Percentiles rank a stretch among this genome's conserved stretches.
phyloP scores from a whole-genome alignment of 2,329 filamentous ascomycete genomes.

The Colletotrichum cuscutae region DNA sequence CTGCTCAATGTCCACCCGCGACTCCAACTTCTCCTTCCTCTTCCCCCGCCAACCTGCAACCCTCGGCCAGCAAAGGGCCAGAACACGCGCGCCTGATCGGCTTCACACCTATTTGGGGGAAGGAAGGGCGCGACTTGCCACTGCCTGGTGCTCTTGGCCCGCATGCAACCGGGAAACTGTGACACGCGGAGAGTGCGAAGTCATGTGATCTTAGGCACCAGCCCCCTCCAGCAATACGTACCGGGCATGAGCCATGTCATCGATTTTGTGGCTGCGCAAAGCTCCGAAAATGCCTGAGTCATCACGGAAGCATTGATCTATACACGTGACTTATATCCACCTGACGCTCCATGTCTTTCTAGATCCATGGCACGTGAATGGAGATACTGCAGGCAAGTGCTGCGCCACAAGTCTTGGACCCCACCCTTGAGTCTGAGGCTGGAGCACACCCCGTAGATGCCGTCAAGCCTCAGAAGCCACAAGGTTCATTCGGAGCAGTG shows the following conservation, averaged over 20 bases:
- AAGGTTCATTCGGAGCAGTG: no score
- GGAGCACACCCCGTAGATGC: no score
- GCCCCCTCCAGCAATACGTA: slow-evolving; percentile 18
- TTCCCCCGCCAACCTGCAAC: background rate
- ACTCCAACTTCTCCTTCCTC: background rate
- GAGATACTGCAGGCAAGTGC: background rate
- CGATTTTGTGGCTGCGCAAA: background rate
- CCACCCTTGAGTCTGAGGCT: background rate
- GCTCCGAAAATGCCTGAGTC: background rate
- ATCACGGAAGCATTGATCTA: background rate
- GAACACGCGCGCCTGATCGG: background rate
- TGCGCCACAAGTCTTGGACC: background rate
- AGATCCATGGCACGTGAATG: no score
- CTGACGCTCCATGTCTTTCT: background rate
- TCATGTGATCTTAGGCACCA: slow-evolving; percentile 52
- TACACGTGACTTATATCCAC: background rate
- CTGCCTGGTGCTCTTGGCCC: slow-evolving; percentile 27
- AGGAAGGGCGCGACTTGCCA: slow-evolving; percentile 38
- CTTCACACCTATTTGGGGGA: background rate
- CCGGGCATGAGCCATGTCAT: background rate
- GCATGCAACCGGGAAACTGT: slow-evolving; percentile 3
- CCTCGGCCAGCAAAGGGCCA: background rate
- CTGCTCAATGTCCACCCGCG: background rate
- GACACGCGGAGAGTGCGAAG: slow-evolving; percentile 48
- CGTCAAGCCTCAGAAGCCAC: slow-evolving; percentile 38